phyloP scores from a whole-genome alignment of 306 rosid species.

The Dalbergia cochinchinensis region DNA sequence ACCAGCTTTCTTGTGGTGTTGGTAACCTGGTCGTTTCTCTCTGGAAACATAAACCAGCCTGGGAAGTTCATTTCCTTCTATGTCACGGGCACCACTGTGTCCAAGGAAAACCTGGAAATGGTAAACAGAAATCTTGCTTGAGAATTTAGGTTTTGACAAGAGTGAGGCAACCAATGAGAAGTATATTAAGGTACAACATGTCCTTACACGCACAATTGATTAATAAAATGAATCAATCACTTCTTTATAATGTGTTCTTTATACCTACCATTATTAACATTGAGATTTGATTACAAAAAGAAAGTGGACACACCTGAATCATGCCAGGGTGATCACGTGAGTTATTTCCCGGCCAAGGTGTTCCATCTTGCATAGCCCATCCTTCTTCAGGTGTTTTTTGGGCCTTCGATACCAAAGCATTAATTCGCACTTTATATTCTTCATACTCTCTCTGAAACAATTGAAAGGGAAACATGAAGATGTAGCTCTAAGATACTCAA shows the following conservation, averaged over 20 bases:
- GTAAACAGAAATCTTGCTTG: conserved; percentile 1
- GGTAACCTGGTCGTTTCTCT: conserved; percentile 99
- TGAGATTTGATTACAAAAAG: conserved; percentile 24
- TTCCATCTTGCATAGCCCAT: conserved; percentile 98
- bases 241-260: conserved; percentile 8
- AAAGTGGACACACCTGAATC: conserved; percentile 82
- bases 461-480: conserved; percentile 24
- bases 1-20: conserved; percentile 99
- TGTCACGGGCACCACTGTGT: conserved; percentile 81
- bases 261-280: neutral
- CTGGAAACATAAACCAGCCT: conserved; percentile 94
- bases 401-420: conserved; percentile 95
- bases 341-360: conserved; percentile 98
- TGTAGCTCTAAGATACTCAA: conserved; percentile 25
- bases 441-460: conserved; percentile 86
- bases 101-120: conserved; percentile 87
- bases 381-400: conserved; percentile 98
- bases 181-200: neutral
- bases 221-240: neutral
- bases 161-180: conserved; percentile 27
- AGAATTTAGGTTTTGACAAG: neutral
- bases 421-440: conserved; percentile 90
- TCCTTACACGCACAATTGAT: no score
- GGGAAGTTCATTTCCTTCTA: conserved; percentile 90
- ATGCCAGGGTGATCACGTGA: conserved; percentile 98